phyloP scores from a whole-genome alignment of 495 filamentous ascomycete species.

The Neurospora intermedia region DNA sequence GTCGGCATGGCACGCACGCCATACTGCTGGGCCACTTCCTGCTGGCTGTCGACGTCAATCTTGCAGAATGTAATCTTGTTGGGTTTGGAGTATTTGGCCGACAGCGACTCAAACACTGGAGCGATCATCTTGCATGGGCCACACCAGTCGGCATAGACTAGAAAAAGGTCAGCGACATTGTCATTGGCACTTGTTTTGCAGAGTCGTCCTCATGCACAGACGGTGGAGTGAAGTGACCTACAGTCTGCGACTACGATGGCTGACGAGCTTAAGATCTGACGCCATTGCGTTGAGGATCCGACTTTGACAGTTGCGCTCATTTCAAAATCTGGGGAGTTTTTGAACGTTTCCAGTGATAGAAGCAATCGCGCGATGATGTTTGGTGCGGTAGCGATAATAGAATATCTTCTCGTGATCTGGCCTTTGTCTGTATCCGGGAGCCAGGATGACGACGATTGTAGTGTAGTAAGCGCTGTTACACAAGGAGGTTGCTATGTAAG shows the following conservation, averaged over 20 bases:
- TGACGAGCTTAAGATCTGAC: conserved; percentile 28
- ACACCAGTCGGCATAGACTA: conserved; percentile 61
- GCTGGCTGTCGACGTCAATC: conserved; percentile 48
- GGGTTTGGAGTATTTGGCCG: conserved; percentile 42
- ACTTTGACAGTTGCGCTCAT: conserved; percentile 27
- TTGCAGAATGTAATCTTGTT: conserved; percentile 49
- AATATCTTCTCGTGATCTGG: background rate
- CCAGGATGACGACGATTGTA: background rate
- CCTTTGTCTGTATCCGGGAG: background rate
- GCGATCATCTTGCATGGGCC: conserved; percentile 61
- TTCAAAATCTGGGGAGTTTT: background rate
- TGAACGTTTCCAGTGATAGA: background rate
- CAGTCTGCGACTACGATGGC: conserved; percentile 38
- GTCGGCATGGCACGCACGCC: conserved; percentile 63
- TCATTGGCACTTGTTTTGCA: background rate
- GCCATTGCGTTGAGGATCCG: conserved; percentile 32
- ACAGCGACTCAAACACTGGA: conserved; percentile 51
- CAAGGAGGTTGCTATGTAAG: background rate
- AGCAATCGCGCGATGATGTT: background rate
- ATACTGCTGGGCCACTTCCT: conserved; percentile 44
- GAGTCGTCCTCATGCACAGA: background rate
- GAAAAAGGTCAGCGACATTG: conserved; percentile 9
- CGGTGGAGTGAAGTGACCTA: conserved; percentile 17
- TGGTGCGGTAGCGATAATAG: background rate
- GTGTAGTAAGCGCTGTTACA: background rate